These are phyloP conservation scores for Penicillium sp. DNA, from an alignment of 2,329 filamentous ascomycete genomes.

Conservation along the genomic window DNA sequence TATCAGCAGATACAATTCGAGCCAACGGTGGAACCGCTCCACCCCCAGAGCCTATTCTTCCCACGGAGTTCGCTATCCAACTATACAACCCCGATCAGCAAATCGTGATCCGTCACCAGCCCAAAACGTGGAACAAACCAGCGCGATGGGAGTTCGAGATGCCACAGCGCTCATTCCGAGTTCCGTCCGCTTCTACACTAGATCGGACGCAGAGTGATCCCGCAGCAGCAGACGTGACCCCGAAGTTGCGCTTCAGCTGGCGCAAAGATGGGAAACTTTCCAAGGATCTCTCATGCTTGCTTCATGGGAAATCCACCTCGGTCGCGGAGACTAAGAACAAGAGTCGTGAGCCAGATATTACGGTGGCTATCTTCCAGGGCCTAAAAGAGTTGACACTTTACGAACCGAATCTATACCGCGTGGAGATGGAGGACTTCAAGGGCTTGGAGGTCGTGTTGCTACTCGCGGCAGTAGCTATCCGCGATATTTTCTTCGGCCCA, in stretches of 20 bases:
- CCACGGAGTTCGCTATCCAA: slow-evolving; percentile 77
- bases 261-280: slow-evolving; percentile 81
- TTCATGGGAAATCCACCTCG: slow-evolving; percentile 73
- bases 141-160: slow-evolving; percentile 91
- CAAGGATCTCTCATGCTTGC: slow-evolving; percentile 84
- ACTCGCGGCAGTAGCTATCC: slow-evolving; percentile 60
- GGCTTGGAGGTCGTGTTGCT: slow-evolving; percentile 81
- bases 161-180: slow-evolving; percentile 78
- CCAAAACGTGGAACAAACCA: slow-evolving; percentile 76
- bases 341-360: slow-evolving; percentile 91
- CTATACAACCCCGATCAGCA: slow-evolving; percentile 93
- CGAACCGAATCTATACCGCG: slow-evolving; percentile 84
- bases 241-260: slow-evolving; percentile 84
- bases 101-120: slow-evolving; percentile 65
- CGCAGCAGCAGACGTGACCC: slow-evolving; percentile 55
- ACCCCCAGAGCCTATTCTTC: slow-evolving; percentile 70
- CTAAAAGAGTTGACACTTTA: slow-evolving; percentile 82
- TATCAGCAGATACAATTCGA: slow-evolving; percentile 79
- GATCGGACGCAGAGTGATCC: slow-evolving; percentile 71
- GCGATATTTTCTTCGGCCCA: slow-evolving; percentile 63
- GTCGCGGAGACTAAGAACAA: slow-evolving; percentile 65
- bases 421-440: slow-evolving; percentile 92
- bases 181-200: slow-evolving; percentile 74
- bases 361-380: slow-evolving; percentile 80
- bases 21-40: slow-evolving; percentile 65